Percentiles rank a stretch among this genome's conserved stretches.
Evolutionary conservation across 306 rosid species (phyloP).

Genomic region (Luffa aegyptiaca): DNA sequence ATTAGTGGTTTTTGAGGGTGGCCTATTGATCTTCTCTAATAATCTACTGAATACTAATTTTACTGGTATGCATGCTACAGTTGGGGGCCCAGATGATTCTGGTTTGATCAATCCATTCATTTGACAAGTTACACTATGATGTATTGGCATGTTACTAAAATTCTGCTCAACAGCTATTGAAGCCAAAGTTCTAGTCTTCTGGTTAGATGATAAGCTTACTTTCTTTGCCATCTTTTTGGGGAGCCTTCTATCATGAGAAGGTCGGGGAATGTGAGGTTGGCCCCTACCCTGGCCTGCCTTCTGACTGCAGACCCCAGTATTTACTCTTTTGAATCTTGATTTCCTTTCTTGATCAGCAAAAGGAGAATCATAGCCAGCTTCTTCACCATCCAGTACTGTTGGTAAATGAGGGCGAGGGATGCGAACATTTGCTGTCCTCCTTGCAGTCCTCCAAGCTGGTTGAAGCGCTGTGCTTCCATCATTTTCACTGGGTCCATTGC

Average conservation of each 20-base stretch:
- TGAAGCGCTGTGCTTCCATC: conserved; percentile 63
- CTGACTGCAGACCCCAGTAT: conserved; percentile 40
- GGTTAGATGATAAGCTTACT: conserved; percentile 63
- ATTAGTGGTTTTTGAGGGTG: conserved; percentile 58
- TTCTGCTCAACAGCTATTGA: conserved; percentile 61
- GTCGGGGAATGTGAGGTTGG: conserved; percentile 22
- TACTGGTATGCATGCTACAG: conserved; percentile 98
- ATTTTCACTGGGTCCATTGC: conserved; percentile 40
- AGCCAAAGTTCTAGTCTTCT: conserved; percentile 91
- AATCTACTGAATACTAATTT: conserved; percentile 90
- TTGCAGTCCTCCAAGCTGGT: conserved; percentile 93
- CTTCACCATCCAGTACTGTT: conserved; percentile 45
- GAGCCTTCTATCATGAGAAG: conserved; percentile 44
- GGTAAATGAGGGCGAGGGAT: conserved; percentile 70
- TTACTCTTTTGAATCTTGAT: conserved; percentile 31
- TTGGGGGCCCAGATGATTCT: conserved; percentile 55
- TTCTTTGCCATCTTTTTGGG: conserved; percentile 50
- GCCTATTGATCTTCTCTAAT: conserved; percentile 98
- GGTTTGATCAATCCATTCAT: conserved; percentile 62
- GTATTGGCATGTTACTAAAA: conserved; percentile 38
- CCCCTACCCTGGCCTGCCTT: conserved; percentile 40
- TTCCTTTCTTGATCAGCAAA: conserved; percentile 47
- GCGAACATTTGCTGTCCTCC: conserved; percentile 89
- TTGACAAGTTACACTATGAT: conserved; percentile 35
- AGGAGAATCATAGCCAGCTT: conserved; percentile 34